These are phyloP conservation scores for Ampelocalamus luodianensis DNA, from an alignment of 176 grass and related monocot species.

Conservation along the genomic window DNA sequence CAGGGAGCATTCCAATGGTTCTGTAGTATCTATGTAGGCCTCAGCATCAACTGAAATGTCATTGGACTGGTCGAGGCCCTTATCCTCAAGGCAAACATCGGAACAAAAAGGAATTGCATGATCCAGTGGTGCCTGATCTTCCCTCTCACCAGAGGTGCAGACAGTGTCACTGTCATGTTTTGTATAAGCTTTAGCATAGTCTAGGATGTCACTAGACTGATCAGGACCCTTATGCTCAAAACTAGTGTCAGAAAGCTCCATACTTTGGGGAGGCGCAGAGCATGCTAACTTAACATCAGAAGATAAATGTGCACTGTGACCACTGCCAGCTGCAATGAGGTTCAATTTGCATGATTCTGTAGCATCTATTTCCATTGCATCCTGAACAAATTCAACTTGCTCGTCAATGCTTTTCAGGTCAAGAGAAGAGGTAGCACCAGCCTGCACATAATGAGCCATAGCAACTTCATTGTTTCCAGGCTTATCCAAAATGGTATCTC, in stretches of 20 bases:
- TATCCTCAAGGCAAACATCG: conserved; percentile 37
- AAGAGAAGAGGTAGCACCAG: neutral
- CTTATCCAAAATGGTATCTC: neutral
- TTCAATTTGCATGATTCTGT: conserved; percentile 21
- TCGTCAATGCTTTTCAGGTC: neutral
- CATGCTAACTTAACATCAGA: conserved; percentile 29
- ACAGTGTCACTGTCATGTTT: neutral
- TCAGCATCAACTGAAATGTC: conserved; percentile 34
- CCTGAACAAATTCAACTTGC: conserved; percentile 20
- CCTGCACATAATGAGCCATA: conserved; percentile 29
- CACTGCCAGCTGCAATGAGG: neutral
- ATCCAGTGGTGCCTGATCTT: conserved; percentile 8
- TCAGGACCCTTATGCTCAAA: neutral
- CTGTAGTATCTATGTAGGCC: neutral
- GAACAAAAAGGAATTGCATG: conserved; percentile 18
- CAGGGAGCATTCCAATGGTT: conserved; percentile 28
- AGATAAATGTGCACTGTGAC: conserved; percentile 27
- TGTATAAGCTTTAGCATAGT: conserved; percentile 7
- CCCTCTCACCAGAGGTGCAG: neutral
- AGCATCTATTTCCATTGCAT: conserved; percentile 50
- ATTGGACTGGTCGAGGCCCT: neutral
- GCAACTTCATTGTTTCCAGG: conserved; percentile 1
- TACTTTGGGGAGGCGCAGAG: neutral
- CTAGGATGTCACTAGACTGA: neutral
- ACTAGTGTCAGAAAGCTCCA: conserved; percentile 22